phyloP scores from a whole-genome alignment of 2,329 filamentous ascomycete species.

The Coniosporium tulheliwenetii region DNA sequence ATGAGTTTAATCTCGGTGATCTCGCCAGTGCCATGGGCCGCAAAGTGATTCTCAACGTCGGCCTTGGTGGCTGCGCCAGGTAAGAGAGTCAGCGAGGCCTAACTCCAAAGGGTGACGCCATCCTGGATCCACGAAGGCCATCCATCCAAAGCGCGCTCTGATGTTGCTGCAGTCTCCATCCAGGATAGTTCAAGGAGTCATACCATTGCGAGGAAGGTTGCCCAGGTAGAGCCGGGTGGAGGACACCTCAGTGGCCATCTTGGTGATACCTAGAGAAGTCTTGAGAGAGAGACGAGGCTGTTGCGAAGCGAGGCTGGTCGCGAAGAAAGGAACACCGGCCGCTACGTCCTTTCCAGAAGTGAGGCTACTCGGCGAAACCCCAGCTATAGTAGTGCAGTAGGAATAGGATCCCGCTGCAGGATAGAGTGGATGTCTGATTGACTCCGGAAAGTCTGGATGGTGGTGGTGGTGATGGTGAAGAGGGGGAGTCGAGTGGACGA shows the following conservation, averaged over 20 bases:
- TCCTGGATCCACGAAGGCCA: not conserved
- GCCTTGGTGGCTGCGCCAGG: conserved; percentile 71
- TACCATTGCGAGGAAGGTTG: conserved; percentile 93
- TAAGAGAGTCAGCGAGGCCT: conserved; percentile 28
- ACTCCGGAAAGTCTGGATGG: too few species aligned
- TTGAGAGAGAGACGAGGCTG: too few species aligned
- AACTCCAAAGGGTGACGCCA: conserved; percentile 5
- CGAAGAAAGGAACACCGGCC: too few species aligned
- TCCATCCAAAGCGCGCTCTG: not conserved
- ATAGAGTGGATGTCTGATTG: too few species aligned
- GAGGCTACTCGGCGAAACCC: too few species aligned
- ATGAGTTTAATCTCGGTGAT: conserved; percentile 99
- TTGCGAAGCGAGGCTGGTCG: too few species aligned
- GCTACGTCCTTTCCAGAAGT: too few species aligned
- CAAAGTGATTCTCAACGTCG: conserved; percentile 92
- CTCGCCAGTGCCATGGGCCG: conserved; percentile 87
- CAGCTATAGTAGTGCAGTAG: too few species aligned
- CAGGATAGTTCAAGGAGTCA: conserved; percentile 24
- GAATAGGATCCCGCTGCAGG: too few species aligned
- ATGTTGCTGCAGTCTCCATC: conserved; percentile 2
- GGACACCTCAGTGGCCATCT: conserved; percentile 53
- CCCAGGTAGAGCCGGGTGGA: conserved; percentile 92
- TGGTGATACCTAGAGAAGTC: too few species aligned
- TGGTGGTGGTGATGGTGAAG: too few species aligned
- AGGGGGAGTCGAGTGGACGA: too few species aligned